Base-by-base conservation (phyloP, 352 stramenopile genomes). In the Blastocystis sp. region DNA sequence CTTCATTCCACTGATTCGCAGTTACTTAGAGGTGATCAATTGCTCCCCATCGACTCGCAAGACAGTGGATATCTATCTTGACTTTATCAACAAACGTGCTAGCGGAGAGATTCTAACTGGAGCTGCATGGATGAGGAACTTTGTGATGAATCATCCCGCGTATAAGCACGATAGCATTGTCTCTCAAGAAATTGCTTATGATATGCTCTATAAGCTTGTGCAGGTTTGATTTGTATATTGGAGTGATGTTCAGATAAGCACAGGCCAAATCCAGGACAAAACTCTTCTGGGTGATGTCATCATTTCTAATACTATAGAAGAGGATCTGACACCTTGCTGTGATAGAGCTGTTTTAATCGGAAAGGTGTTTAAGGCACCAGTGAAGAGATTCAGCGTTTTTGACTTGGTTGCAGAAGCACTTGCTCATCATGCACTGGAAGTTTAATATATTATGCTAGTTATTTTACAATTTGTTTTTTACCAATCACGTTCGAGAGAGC, bases 11-110 rank as follows among this genome's bases (percentile, higher is more conserved):
- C 92, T 97, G 64, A 93, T 96, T 73, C 95, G 95, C 87, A 94
- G 94, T n/a, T 97, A 97, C 90, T 73, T 97, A 43, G 94, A 97
- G 91, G 93, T 96, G 90, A 97, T 97, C 69, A 92, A 96, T 90
- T 97, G 94, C 91, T 95, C 96, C 69, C 93, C 94, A 68, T 92
- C 92, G 43, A 97, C 95, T 63, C 92, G 93, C 41, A 39, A 79
- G n/a, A 92, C 43, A 18, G 90, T 92, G 11, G 76, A 91, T 50
- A n/a, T 37, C 8, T 92, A 92, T 81, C 70, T 92, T 7, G 91
- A 90, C 37, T 90, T 97, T 37, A 95, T 97, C 73, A 90, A 91
- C 53, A 95, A 95, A 91, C 93, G 95, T 63, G 93, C 95, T n/a
- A 96, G 93, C 18, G 95, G 95, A 9, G 94, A 96, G 87, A 90